phyloP scores from a whole-genome alignment of 1,139 yeast genomes.

The Candida mesenterica region DNA sequence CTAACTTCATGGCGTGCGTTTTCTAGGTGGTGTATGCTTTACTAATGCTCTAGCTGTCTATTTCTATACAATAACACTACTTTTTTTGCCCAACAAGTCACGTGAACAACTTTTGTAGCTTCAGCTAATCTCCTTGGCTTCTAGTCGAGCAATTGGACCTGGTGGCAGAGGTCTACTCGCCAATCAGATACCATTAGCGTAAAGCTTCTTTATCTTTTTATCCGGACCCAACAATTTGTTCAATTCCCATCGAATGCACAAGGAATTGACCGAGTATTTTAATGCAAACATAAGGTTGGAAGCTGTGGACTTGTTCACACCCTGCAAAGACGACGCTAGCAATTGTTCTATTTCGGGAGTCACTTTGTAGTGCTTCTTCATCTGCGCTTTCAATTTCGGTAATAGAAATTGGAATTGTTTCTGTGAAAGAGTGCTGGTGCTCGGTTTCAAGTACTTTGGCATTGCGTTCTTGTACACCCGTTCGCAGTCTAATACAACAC shows the following conservation, averaged over 20 bases:
- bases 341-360: conserved; percentile 15
- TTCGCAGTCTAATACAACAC: conserved; percentile 5
- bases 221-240: conserved; percentile 27
- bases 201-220: conserved; percentile 9
- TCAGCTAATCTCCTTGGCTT: too few species aligned
- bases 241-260: conserved; percentile 33
- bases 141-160: too few species aligned
- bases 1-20: conserved; percentile 10
- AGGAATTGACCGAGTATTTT: conserved; percentile 24
- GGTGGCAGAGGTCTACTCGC: too few species aligned
- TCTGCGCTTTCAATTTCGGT: conserved; percentile 16
- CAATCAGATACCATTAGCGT: background rate
- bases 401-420: conserved; percentile 20
- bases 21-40: conserved; percentile 2
- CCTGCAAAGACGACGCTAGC: conserved; percentile 20
- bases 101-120: too few species aligned
- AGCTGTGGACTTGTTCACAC: conserved; percentile 36
- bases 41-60: background rate
- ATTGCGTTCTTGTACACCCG: background rate
- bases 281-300: conserved; percentile 47
- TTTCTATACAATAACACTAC: too few species aligned
- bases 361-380: conserved; percentile 17
- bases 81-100: too few species aligned
- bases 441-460: background rate
- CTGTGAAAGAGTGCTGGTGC: conserved; percentile 7